Base-by-base conservation (phyloP, 2,329 filamentous ascomycete genomes). In the Aspergillaceae sp. region DNA sequence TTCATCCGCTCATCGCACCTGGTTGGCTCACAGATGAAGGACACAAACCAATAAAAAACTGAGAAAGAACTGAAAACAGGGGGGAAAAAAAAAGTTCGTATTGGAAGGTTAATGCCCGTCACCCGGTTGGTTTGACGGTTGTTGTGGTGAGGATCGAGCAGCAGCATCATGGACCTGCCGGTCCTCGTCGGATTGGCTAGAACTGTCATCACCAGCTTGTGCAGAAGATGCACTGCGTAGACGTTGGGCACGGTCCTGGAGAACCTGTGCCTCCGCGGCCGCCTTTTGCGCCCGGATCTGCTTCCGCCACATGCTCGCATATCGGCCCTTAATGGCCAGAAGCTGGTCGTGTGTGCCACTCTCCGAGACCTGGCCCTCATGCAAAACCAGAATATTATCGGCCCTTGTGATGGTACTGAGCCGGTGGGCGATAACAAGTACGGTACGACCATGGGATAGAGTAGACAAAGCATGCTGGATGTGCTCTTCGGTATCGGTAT, bases 351-450 rank as follows among this genome's bases (percentile, higher is more conserved):
- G 89, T 0, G 82, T 89, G 10, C 88, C 88, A 41, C 78, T 76
- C 69, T 94, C 88, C 9, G 80, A 79, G 43, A 94, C 84, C 40
- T 77, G 75, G n/a, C 88, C 88, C 49, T 81, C 79, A 51, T 85
- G 82, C 29, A 90, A 74, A 40, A 94, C 87, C 44, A 89, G 74
- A 50, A 94, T 89, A 59, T 90, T 86, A 63, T 94, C 86, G 7
- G 88, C 88, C 48, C 86, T 84, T 3, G 86, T 90, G 56, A 92
- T 91, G 1, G 84, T 89, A 30, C 87, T 92, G 27, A 95, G 72
- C 45, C 88, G 84, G 66, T 94, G 88, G 44, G 92, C 92, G 70
- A 98, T 97, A 43, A 97, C 89, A 50, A 98, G 79, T 72, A 96
- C 84, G 1, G 92, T 98, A 41, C 92, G 85, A 42, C 89, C 90